Conservation (phyloP, 73 alveolate genomes). For the Paramecium caudatum region DNA sequence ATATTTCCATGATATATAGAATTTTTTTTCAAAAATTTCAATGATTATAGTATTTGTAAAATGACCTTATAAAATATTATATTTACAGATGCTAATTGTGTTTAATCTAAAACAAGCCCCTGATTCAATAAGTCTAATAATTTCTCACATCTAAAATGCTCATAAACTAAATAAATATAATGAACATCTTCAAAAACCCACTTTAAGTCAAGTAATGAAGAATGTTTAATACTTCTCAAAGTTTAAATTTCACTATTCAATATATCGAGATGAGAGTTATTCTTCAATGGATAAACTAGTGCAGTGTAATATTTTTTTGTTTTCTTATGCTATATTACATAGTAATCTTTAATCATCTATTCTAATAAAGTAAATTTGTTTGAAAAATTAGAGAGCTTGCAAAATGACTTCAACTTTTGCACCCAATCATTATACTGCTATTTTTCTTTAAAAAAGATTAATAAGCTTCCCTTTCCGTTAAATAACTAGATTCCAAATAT, state of each 20-base stretch:
- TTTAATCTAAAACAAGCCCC: background rate
- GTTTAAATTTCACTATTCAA: constrained; percentile 31
- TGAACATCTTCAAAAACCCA: constrained; percentile 42
- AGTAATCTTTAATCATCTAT: background rate
- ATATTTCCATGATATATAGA: constrained; percentile 52
- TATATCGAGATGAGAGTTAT: background rate
- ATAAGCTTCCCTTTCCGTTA: constrained; percentile 1
- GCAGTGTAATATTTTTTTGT: constrained; percentile 15
- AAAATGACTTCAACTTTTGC: background rate
- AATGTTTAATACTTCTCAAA: constrained; percentile 50
- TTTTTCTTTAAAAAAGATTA: background rate
- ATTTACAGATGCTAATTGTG: constrained; percentile 51
- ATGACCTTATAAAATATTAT: constrained; percentile 2
- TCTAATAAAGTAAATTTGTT: constrained; percentile 11
- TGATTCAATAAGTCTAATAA: background rate
- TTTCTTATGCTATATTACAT: background rate
- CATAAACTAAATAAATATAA: constrained; percentile 21
- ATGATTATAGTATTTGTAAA: background rate
- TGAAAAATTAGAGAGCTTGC: constrained; percentile 32
- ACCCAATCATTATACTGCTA: background rate
- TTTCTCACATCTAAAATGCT: constrained; percentile 37
- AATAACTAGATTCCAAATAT: background rate
- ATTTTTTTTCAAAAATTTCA: constrained; percentile 35
- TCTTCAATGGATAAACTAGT: background rate
- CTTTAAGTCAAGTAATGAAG: constrained; percentile 22